Conservation (phyloP, 306 rosid species). For the apple (Malus domestica) region ASM211411v1 NC_041793.1:7813001-7813500, state of each 20-base stretch:
- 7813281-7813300: slow-evolving; percentile 58
- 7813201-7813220: slow-evolving; percentile 23
- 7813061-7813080: no score
- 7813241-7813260: slow-evolving; percentile 45
- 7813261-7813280: slow-evolving; percentile 55
- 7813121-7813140: background rate
- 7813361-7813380: slow-evolving; percentile 53
- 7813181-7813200: slow-evolving; percentile 54
- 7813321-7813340: slow-evolving; percentile 15
- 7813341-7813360: background rate
- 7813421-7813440: background rate
- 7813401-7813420: slow-evolving; percentile 39
- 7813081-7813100: background rate
- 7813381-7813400: slow-evolving; percentile 86
- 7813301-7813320: slow-evolving; percentile 14
- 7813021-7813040: background rate
- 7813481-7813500: background rate
- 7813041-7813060: background rate
- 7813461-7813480: background rate
- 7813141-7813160: no score
- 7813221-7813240: slow-evolving; percentile 38
- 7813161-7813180: background rate
- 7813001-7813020: background rate
- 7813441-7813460: background rate
- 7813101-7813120: no score